Evolutionary conservation across 257 asterid genomes (phyloP).

Genomic region (Osmanthus fragrans): DNA sequence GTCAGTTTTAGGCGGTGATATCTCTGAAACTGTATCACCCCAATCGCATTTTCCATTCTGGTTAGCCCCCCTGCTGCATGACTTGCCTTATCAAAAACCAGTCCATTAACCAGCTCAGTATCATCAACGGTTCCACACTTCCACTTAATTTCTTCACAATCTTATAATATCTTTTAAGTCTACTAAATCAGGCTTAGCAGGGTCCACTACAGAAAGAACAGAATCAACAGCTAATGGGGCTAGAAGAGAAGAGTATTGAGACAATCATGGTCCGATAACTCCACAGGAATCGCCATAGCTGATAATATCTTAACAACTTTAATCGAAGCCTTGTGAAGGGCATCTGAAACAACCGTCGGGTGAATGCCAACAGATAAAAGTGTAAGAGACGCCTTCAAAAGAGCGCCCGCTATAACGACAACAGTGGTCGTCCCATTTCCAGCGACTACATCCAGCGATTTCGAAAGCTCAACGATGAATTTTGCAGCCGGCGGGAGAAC

Average conservation of each 20-base stretch:
- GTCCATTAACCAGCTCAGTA: slow-evolving; percentile 75
- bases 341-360: slow-evolving; percentile 74
- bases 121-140: slow-evolving; percentile 98
- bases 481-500: slow-evolving; percentile 96
- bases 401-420: slow-evolving; percentile 77
- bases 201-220: slow-evolving; percentile 89
- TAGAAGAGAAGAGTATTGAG: slow-evolving; percentile 88
- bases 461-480: slow-evolving; percentile 88
- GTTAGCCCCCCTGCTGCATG: slow-evolving; percentile 93
- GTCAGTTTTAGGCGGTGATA: slow-evolving; percentile 95
- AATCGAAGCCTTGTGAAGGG: slow-evolving; percentile 66
- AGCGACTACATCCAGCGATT: slow-evolving; percentile 83
- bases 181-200: slow-evolving; percentile 82
- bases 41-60: slow-evolving; percentile 86
- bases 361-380: slow-evolving; percentile 68
- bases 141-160: slow-evolving; percentile 94
- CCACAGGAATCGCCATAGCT: slow-evolving; percentile 87
- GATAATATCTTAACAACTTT: slow-evolving; percentile 66
- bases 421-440: slow-evolving; percentile 94
- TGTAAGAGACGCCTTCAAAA: slow-evolving; percentile 53
- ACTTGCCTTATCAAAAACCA: slow-evolving; percentile 91
- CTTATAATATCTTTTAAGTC: slow-evolving; percentile 79
- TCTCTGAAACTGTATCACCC: slow-evolving; percentile 89
- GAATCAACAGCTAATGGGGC: slow-evolving; percentile 98
- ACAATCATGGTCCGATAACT: slow-evolving; percentile 75